Evolutionary conservation across 768 basidiomycete species (phyloP), one percentile per base, ranked within the genome.

Genomic region (Serpula lacrymans): DNA sequence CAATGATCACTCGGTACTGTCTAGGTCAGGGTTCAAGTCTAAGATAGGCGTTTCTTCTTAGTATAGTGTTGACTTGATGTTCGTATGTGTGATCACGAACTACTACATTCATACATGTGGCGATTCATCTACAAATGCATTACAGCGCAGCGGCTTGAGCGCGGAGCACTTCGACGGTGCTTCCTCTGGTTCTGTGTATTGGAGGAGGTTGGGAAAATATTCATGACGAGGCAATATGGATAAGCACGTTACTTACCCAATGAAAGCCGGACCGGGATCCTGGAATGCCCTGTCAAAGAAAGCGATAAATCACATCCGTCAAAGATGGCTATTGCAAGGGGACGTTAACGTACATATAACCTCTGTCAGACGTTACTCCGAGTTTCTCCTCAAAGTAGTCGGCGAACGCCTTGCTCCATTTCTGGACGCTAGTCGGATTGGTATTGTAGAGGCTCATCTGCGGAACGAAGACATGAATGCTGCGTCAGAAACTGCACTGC

Each of bases 361-460:
- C 82, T 34, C 82, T 71, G 47, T 78, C 62, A 1, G 61, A 69
- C 0, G 62, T 57, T 13, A 75, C 57, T 5, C 71, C 72, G 2
- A 87, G 61, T 42, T 77, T 77, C 50, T 69, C 56, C 46, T 75
- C 53, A 52, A 86, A 71, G 57, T 72, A 82, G 8, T 62, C 53
- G 37, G 77, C 77, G 41, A 85, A 69, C 2, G 55, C 63, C 49
- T 72, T 72, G 58, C 79, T 78, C 59, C 80, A 84, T 27, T 43
- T 44, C 42, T 73, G 71, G 41, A 80, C 80, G 28, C 49, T 57
- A 31, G 33, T 55, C 0, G 70, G 64, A 31, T 62, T 71, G 42
- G 80, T 61, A 50, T 80, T 80, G 51, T 70, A 76, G 55, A 87
- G 59, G 53, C 75, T 78, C 30, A 59, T 65, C 84, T 86, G 42